Evolutionary conservation across 2,329 filamentous ascomycete species (phyloP).

Genomic region (Penicillium sp.): DNA sequence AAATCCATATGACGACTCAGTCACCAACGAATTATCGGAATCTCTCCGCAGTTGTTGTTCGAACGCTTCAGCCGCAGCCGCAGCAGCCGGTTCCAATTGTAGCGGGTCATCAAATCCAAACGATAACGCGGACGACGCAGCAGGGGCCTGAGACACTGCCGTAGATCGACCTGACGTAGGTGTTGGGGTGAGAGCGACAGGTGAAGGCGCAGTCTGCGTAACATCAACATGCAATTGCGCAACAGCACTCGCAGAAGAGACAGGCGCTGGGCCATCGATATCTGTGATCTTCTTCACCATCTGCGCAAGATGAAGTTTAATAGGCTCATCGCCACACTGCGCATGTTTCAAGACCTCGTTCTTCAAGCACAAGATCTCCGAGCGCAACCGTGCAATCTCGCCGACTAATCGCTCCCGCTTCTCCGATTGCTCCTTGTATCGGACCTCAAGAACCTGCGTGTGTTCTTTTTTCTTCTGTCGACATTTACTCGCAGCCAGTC

Average conservation of each 20-base stretch:
- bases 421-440: slow-evolving; percentile 37
- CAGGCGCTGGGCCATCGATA: slow-evolving; percentile 18
- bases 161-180: slow-evolving; percentile 1
- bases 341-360: slow-evolving; percentile 43
- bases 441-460: slow-evolving; percentile 51
- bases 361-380: slow-evolving; percentile 41
- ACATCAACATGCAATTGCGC: slow-evolving; percentile 7
- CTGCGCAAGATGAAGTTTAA: slow-evolving; percentile 37
- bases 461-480: slow-evolving; percentile 64
- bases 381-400: slow-evolving; percentile 37
- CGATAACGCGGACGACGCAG: slow-evolving; percentile 20
- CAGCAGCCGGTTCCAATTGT: slow-evolving; percentile 24
- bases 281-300: slow-evolving; percentile 41
- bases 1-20: slow-evolving; percentile 32
- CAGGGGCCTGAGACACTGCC: not conserved
- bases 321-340: slow-evolving; percentile 40
- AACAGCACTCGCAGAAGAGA: not conserved
- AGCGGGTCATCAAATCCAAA: slow-evolving; percentile 37
- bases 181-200: slow-evolving; percentile 9
- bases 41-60: slow-evolving; percentile 33
- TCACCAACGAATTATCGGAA: slow-evolving; percentile 29
- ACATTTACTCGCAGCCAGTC: slow-evolving; percentile 61
- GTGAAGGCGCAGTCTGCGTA: slow-evolving; percentile 14
- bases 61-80: slow-evolving; percentile 19
- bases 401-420: slow-evolving; percentile 33